Base-by-base conservation (phyloP, 805 yeast genomes). In the Clavispora phyllophila region DNA sequence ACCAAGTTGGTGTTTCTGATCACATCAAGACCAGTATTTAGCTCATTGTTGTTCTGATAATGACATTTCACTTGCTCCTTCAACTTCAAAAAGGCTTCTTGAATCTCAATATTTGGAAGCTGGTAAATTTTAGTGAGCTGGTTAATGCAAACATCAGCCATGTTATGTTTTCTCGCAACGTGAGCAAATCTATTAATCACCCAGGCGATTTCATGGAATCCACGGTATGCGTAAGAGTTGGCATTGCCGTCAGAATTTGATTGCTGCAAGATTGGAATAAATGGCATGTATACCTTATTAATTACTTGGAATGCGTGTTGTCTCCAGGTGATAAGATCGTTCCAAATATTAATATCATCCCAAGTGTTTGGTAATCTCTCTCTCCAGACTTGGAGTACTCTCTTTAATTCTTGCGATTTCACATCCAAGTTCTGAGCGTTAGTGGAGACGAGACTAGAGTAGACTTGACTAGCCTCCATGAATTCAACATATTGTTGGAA, bases 161-260 rank as follows among this genome's bases (percentile, higher is more conserved):
- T 87, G 49, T 87, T 83, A 62, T 93, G 99, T 62, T 89, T 88
- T 50, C 99, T 78, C 0, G 99, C 98, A 42, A 95, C 98, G 67
- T 93, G 99, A 0, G 99, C 99, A 71, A 93, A 93, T 41, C 98
- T 70, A 65, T 93, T 93, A 56, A 93, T 91, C 7, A 93, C 96
- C 97, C 99, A 95, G 0, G 99, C 99, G 62, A 91, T 88, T 64
- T 93, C 99, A 61, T 93, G 99, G 66, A 87, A 93, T 1, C 99
- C 99, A 50, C 99, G 76, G 65, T 91, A 95, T 1, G 96, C 98
- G 58, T 89, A 90, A 1, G 97, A 89, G 59, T 88, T 87, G 24
- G 87, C 86, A 53, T 81, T 82, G 37, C 82, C 81, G 14, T 82
- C 82, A 35, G 81, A 78, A 43, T 68, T 70, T 18, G 72, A 64